These are phyloP conservation scores for Xerocomus minutiporus DNA, from an alignment of 1,284 basidiomycete species.

Conservation along the genomic window DNA sequence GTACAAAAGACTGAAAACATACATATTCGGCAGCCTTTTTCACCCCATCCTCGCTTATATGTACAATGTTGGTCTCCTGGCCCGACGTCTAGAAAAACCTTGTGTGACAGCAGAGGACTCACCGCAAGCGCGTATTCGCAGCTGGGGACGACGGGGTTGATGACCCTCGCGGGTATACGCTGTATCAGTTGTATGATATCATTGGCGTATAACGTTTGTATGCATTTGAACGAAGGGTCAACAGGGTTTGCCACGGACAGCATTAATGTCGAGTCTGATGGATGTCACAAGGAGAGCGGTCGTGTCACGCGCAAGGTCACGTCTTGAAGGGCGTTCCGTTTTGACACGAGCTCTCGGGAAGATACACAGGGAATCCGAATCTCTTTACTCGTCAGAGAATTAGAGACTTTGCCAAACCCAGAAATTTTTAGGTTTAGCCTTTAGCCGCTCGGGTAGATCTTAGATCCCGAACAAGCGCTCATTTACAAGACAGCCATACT, in stretches of 20 bases:
- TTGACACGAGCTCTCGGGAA: background rate
- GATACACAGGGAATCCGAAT: background rate
- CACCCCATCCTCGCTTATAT: slow-evolving; percentile 54
- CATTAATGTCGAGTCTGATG: slow-evolving; percentile 10
- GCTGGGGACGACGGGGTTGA: slow-evolving; percentile 49
- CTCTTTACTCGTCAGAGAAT: background rate
- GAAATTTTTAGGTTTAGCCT: slow-evolving; percentile 23
- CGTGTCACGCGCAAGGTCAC: background rate
- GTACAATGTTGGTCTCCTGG: slow-evolving; percentile 55
- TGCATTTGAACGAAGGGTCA: background rate
- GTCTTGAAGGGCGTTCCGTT: background rate
- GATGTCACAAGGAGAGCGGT: background rate
- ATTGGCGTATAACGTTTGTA: slow-evolving; percentile 1
- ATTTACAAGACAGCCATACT: background rate
- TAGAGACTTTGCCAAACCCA: slow-evolving; percentile 3
- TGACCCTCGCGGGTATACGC: background rate
- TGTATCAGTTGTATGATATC: background rate
- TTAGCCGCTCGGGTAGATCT: slow-evolving; percentile 14
- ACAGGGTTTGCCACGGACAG: slow-evolving; percentile 14
- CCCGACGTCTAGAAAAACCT: background rate
- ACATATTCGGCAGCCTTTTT: slow-evolving; percentile 58
- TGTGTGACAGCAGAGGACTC: slow-evolving; percentile 8
- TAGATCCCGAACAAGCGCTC: slow-evolving; percentile 12
- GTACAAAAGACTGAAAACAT: slow-evolving; percentile 22
- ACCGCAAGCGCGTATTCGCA: slow-evolving; percentile 52